Conservation (phyloP, 2,329 filamentous ascomycete genomes). For the Didymella segeticola region DNA sequence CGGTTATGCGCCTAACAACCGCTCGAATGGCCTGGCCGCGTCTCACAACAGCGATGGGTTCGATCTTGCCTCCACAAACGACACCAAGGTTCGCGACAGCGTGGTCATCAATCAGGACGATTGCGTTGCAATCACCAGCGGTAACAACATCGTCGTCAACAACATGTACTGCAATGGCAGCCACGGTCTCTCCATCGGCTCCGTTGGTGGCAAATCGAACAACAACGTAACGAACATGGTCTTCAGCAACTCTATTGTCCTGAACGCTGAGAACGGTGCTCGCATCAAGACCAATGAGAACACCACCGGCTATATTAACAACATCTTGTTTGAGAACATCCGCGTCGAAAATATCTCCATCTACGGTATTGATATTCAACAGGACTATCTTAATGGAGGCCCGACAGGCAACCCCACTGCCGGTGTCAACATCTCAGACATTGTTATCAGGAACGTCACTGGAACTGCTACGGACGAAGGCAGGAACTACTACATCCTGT, state of each 20-base stretch:
- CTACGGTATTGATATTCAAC: conserved; percentile 60
- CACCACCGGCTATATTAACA: conserved; percentile 59
- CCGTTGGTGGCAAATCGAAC: conserved; percentile 61
- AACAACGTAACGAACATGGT: conserved; percentile 62
- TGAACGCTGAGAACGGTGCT: conserved; percentile 62
- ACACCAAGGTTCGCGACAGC: conserved; percentile 62
- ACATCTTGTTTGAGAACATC: conserved; percentile 57
- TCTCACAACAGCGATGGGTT: conserved; percentile 17
- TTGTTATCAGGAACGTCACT: conserved; percentile 52
- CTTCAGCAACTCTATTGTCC: conserved; percentile 57
- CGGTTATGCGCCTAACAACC: conserved; percentile 52
- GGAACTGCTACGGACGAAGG: conserved; percentile 48
- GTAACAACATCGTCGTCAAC: conserved; percentile 46
- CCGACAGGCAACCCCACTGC: conserved; percentile 55
- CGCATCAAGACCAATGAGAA: conserved; percentile 65
- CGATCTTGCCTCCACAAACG: conserved; percentile 59
- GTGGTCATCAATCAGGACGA: conserved; percentile 66
- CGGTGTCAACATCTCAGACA: conserved; percentile 55
- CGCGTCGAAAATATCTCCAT: conserved; percentile 53
- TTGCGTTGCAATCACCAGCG: conserved; percentile 65
- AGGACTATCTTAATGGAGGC: conserved; percentile 59
- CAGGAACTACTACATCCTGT: conserved; percentile 60
- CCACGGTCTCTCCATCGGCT: conserved; percentile 66
- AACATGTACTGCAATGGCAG: conserved; percentile 58
- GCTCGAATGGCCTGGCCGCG: conserved; percentile 10